A percentile compares a stretch with the other conserved stretches of the same genome.
phyloP scores from a whole-genome alignment of 441 rosid genomes.

The Isatis lusitanica region DNA sequence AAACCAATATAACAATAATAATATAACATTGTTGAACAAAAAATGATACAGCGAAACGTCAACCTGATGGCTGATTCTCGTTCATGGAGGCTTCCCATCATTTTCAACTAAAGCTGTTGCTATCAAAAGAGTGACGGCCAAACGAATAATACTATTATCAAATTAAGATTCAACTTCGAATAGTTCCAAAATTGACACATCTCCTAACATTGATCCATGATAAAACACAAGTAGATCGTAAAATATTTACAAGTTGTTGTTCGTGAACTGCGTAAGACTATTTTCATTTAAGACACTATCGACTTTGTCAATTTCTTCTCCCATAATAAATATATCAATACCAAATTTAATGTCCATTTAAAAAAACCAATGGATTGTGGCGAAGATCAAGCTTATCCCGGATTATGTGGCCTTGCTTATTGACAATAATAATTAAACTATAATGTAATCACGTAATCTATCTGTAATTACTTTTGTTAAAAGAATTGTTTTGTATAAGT shows the following conservation, averaged over 20 bases:
- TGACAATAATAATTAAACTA: background rate
- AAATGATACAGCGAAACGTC: background rate
- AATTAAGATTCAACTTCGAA: background rate
- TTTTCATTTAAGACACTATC: background rate
- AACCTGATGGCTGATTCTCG: background rate
- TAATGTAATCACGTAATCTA: background rate
- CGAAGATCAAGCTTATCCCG: background rate
- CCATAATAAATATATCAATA: background rate
- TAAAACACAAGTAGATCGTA: background rate
- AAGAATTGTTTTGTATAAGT: background rate
- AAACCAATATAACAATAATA: too few relatives aligned
- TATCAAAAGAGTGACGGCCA: background rate
- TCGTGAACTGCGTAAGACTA: background rate
- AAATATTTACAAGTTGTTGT: background rate
- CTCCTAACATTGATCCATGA: constrained; percentile 1
- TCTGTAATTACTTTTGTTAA: background rate
- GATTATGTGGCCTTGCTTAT: background rate
- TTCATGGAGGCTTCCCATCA: background rate
- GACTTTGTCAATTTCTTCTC: background rate
- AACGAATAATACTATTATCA: background rate
- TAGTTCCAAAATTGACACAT: background rate
- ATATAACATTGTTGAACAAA: background rate
- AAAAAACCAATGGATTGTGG: background rate
- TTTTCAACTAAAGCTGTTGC: background rate
- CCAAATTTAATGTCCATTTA: background rate